A percentile compares a stretch with the other conserved stretches of the same genome.
These are phyloP conservation scores for Penicillium olsonii DNA, from an alignment of 2,329 filamentous ascomycete species.

Conservation along the genomic window DNA sequence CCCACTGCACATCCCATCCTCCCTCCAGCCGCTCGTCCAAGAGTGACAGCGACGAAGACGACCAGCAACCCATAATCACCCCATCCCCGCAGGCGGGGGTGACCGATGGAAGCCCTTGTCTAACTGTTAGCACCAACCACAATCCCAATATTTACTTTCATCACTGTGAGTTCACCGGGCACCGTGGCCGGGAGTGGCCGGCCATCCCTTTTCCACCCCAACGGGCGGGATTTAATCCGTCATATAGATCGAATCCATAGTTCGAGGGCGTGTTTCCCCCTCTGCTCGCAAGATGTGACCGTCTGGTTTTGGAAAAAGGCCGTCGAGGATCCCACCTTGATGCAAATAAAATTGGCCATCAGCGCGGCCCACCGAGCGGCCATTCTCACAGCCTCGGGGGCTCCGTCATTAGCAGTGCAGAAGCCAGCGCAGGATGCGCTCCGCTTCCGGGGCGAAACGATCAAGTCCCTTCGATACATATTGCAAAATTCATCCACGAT, in stretches of 20 bases:
- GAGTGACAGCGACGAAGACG: background rate
- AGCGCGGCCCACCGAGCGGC: slow-evolving; percentile 20
- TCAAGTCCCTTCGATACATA: slow-evolving; percentile 17
- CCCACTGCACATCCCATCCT: background rate
- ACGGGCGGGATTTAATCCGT: background rate
- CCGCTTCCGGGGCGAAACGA: slow-evolving; percentile 13
- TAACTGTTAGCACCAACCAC: slow-evolving; percentile 5
- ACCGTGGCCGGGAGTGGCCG: background rate
- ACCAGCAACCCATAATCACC: background rate
- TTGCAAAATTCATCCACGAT: slow-evolving; percentile 15
- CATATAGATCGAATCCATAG: slow-evolving; percentile 15
- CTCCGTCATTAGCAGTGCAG: slow-evolving; percentile 9
- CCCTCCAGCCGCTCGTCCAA: background rate
- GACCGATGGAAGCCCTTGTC: background rate
- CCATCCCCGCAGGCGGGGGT: background rate
- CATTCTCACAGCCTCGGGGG: slow-evolving; percentile 12
- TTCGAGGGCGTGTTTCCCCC: slow-evolving; percentile 20
- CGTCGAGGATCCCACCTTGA: slow-evolving; percentile 18
- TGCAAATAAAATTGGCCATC: slow-evolving; percentile 20
- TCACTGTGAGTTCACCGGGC: slow-evolving; percentile 18
- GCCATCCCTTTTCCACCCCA: background rate
- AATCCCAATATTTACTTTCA: slow-evolving; percentile 21
- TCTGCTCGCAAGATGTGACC: slow-evolving; percentile 16
- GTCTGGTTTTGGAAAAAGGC: slow-evolving; percentile 21
- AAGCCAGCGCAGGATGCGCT: slow-evolving; percentile 19